These are phyloP conservation scores for Leccinum glutinopallens DNA, from an alignment of 1,284 basidiomycete genomes.

Conservation along the genomic window DNA sequence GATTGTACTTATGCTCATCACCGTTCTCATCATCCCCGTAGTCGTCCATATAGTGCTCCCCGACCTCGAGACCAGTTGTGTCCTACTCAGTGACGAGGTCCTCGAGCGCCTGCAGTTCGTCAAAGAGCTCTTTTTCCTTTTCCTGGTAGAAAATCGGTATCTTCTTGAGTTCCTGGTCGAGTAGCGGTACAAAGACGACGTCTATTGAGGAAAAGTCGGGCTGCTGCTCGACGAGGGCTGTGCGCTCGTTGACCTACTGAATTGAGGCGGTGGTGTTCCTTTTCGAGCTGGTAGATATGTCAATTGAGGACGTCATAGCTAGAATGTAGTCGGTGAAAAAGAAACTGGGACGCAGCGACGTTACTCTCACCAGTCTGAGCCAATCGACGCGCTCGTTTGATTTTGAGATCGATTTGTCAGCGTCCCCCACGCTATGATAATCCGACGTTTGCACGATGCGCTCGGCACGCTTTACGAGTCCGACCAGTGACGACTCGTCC, in stretches of 20 bases:
- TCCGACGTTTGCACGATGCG: too few relatives aligned
- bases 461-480: too few relatives aligned
- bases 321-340: conserved; percentile 8
- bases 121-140: conserved; percentile 74
- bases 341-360: conserved; percentile 57
- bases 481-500: conserved; percentile 50
- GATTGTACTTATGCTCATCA: conserved; percentile 48
- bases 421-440: too few relatives aligned
- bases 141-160: conserved; percentile 79
- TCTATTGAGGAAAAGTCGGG: conserved; percentile 48
- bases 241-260: conserved; percentile 57
- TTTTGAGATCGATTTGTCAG: too few relatives aligned
- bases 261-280: conserved; percentile 54
- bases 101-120: conserved; percentile 66
- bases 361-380: conserved; percentile 91
- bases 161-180: conserved; percentile 87
- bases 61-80: conserved; percentile 58
- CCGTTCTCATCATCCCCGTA: conserved; percentile 67
- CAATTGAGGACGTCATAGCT: conserved; percentile 90
- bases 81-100: conserved; percentile 70
- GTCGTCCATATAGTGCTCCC: conserved; percentile 49
- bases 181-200: conserved; percentile 66
- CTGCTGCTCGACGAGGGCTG: conserved; percentile 48
- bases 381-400: too few relatives aligned
- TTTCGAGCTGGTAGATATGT: conserved; percentile 82